Conservation (phyloP, 495 filamentous ascomycete species). For the Xeromyces bisporus region DNA sequence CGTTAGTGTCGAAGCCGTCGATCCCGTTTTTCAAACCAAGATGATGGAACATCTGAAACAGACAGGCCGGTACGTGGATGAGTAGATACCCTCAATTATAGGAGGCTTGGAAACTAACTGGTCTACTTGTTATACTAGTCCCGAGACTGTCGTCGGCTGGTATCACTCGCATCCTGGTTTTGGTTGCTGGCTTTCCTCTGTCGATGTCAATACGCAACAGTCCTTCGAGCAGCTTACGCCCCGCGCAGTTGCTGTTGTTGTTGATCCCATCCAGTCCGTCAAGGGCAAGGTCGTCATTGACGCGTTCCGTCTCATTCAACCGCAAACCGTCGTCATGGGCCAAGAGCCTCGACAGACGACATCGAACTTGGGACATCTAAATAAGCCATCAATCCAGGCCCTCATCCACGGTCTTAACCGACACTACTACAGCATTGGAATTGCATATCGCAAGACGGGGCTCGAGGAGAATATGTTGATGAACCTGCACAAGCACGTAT, state of each 20-base stretch:
- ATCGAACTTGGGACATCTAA: constrained; percentile 91
- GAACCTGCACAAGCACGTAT: constrained; percentile 98
- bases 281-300: constrained; percentile 99
- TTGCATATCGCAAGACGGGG: constrained; percentile 95
- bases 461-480: constrained; percentile 99
- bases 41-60: constrained; percentile 99
- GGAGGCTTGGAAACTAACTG: too few relatives aligned
- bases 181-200: constrained; percentile 95
- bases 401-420: constrained; percentile 95
- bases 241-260: constrained; percentile 89
- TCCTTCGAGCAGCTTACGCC: constrained; percentile 96
- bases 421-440: constrained; percentile 97
- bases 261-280: constrained; percentile 96
- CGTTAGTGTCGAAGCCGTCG: constrained; percentile 95
- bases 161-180: constrained; percentile 99
- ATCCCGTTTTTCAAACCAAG: constrained; percentile 96
- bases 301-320: constrained; percentile 97
- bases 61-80: constrained; percentile 72
- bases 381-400: constrained; percentile 98
- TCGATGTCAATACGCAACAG: constrained; percentile 99
- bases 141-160: constrained; percentile 95
- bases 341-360: constrained; percentile 98
- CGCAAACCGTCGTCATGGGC: constrained; percentile 94
- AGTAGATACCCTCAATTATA: too few relatives aligned
- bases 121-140: constrained; percentile 40